phyloP scores from a whole-genome alignment of 345 rosid genomes.

The Mangifera indica region DNA sequence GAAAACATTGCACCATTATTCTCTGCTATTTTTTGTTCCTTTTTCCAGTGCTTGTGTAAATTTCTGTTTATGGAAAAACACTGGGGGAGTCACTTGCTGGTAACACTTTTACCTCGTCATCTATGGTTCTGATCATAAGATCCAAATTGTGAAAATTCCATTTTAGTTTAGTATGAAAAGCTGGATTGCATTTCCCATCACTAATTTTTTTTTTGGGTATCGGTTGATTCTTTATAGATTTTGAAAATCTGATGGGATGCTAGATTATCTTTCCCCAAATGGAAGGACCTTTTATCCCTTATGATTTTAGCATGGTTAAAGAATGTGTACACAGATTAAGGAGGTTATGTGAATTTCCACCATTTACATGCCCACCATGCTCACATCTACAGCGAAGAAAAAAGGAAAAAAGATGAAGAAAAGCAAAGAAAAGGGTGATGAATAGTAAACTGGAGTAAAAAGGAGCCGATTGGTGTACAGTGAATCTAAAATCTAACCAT shows the following conservation, averaged over 20 bases:
- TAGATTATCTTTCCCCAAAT: not conserved
- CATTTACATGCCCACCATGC: not conserved
- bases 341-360: not conserved
- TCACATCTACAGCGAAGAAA: not conserved
- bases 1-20: slow-evolving; percentile 11
- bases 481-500: slow-evolving; percentile 5
- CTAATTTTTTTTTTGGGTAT: not conserved
- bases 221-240: not conserved
- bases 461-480: not conserved
- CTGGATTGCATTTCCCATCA: not conserved
- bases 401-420: not conserved
- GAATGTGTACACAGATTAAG: not conserved
- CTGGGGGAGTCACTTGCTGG: no score
- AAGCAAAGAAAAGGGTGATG: not conserved
- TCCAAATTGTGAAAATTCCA: not conserved
- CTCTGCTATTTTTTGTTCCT: slow-evolving; percentile 8
- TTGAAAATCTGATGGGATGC: not conserved
- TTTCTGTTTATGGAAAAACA: not conserved
- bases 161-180: not conserved
- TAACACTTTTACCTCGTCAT: not conserved
- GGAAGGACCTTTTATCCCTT: not conserved
- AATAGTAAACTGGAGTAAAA: not conserved
- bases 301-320: not conserved
- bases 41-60: not conserved
- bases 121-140: not conserved